Percentiles rank a stretch among this genome's conserved stretches.
These are phyloP conservation scores for Monosporozyma aerobia DNA, from an alignment of 805 yeast genomes.

Conservation along the genomic window DNA sequence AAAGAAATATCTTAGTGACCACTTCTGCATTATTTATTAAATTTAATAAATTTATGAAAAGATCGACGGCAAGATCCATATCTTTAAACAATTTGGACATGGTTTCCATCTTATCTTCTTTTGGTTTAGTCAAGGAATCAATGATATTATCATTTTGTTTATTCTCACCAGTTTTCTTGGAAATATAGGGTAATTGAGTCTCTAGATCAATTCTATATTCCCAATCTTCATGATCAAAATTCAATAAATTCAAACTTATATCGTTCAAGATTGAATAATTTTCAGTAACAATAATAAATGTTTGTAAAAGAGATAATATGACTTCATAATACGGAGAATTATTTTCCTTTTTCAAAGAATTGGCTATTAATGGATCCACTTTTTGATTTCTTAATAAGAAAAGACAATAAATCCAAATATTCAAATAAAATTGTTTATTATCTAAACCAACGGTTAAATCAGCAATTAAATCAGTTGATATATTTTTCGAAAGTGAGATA, in stretches of 20 bases:
- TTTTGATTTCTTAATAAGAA: constrained; percentile 28
- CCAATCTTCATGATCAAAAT: constrained; percentile 31
- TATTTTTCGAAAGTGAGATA: constrained; percentile 48
- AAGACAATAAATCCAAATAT: constrained; percentile 32
- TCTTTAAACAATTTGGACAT: constrained; percentile 31
- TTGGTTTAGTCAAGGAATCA: constrained; percentile 3
- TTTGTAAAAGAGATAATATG: constrained; percentile 26
- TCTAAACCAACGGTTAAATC: constrained; percentile 20
- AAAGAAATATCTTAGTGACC: constrained; percentile 40
- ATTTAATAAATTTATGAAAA: constrained; percentile 37
- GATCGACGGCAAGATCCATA: constrained; percentile 37
- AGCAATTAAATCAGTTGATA: constrained; percentile 29
- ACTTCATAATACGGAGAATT: constrained; percentile 24
- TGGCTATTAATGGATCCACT: constrained; percentile 10
- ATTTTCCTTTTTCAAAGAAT: constrained; percentile 3
- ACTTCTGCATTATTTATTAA: constrained; percentile 39
- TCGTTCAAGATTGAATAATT: constrained; percentile 20
- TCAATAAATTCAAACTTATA: constrained; percentile 27
- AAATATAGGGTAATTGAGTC: constrained; percentile 30
- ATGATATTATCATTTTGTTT: neutral
- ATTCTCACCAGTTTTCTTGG: constrained; percentile 4
- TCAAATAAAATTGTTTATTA: constrained; percentile 20
- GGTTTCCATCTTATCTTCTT: constrained; percentile 5
- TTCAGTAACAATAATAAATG: constrained; percentile 26
- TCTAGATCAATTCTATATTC: constrained; percentile 29